Evolutionary conservation across 2,329 filamentous ascomycete species (phyloP), one percentile per base, ranked within the genome.

Genomic region (Davidsoniella eucalypti): DNA sequence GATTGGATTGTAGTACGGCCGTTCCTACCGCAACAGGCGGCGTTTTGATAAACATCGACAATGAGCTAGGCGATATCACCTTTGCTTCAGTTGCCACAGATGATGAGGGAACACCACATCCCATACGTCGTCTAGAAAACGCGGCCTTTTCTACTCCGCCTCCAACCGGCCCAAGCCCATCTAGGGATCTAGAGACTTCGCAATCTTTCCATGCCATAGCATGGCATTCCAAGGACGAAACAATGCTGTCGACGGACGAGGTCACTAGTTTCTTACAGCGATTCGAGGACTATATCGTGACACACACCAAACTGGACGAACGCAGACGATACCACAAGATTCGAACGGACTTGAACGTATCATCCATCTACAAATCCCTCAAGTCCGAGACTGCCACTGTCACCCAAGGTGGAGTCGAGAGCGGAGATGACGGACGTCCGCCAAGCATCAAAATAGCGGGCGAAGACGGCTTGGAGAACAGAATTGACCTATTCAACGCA

Each of bases 401-500:
- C 2, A 29, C 16, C 7, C 9, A 29, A 23, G 29, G 43, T 26
- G 23, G 2, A 5, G 14, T 7, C 6, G 25, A 45, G 10, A 16
- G 29, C 12, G 29, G 29, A 33, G 29, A 33, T 33, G 29, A 33
- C 12, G 29, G 29, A 33, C 8, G 9, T 33, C 43, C 21, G 12
- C 8, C 12, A 14, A n/a, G 9, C 9, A 5, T 29, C 23, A 29
- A 5, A 18, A 29, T 16, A 8, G 43, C 3, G 36, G 23, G 12
- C 2, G 23, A 33, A 21, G 55, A 55, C 17, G 50, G 53, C 23
- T 61, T 66, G 21, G 62, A 67, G 21, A 58, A 59, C 8, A 59
- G 59, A 2, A 55, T 68, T 7, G 66, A 66, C 29, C 55, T 71
- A 1, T 64, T 67, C 50, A 69, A 69, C 51, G 61, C 61, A 26